These are phyloP conservation scores for Cucurbita pepo DNA, from an alignment of 306 rosid species.

Conservation along the genomic window DNA sequence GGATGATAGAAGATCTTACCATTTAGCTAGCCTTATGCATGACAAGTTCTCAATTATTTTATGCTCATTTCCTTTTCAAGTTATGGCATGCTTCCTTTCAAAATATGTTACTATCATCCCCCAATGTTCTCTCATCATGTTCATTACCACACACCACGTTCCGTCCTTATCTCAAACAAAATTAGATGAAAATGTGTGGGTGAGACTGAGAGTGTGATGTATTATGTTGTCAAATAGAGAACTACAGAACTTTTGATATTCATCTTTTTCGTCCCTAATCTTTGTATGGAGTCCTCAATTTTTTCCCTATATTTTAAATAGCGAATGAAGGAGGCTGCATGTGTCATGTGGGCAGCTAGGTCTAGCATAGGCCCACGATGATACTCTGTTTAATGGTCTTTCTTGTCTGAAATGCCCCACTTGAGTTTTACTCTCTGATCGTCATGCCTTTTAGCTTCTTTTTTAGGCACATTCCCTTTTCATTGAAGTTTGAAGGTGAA, in stretches of 20 bases:
- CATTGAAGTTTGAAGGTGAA: conserved; percentile 14
- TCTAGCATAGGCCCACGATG: conserved; percentile 24
- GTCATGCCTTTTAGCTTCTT: not conserved
- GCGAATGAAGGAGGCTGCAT: conserved; percentile 10
- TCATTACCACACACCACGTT: not conserved
- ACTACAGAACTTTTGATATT: not conserved
- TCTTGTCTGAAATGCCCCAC: conserved; percentile 29
- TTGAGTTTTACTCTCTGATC: not conserved
- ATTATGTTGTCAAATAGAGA: not conserved
- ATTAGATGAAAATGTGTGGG: not conserved
- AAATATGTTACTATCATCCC: not conserved
- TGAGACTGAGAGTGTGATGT: not conserved
- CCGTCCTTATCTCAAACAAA: conserved; percentile 4
- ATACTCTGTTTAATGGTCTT: conserved; percentile 24
- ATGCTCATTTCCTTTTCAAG: not conserved
- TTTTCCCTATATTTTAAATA: not conserved
- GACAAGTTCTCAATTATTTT: not conserved
- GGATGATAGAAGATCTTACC: not conserved
- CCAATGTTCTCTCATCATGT: not conserved
- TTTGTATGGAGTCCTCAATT: conserved; percentile 1
- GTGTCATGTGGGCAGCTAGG: conserved; percentile 20
- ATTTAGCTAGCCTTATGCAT: not conserved
- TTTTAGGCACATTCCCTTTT: conserved; percentile 1
- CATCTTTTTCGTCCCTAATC: not conserved
- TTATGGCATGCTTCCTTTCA: not conserved